These are phyloP conservation scores for Kalmanozyma brasiliensis DNA, from an alignment of 1,284 basidiomycete species.

Conservation along the genomic window DNA sequence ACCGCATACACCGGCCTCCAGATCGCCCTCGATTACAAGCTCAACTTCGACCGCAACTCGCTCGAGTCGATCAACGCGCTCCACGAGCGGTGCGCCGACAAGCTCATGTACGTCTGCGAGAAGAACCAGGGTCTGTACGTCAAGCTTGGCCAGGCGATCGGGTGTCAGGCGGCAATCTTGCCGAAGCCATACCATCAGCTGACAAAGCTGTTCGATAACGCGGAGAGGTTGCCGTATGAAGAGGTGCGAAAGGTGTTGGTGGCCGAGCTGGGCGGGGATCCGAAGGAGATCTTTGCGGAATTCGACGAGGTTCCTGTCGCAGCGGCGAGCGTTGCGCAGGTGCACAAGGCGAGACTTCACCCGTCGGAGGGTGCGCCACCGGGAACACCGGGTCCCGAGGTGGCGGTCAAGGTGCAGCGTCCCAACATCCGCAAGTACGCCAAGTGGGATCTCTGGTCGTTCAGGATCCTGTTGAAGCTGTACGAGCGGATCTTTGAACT, in stretches of 20 bases:
- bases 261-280: slow-evolving; percentile 47
- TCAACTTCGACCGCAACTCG: slow-evolving; percentile 56
- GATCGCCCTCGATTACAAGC: slow-evolving; percentile 62
- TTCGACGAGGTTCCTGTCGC: slow-evolving; percentile 56
- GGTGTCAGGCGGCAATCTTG: slow-evolving; percentile 53
- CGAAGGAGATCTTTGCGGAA: slow-evolving; percentile 49
- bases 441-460: slow-evolving; percentile 58
- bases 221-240: slow-evolving; percentile 46
- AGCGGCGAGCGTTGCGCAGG: slow-evolving; percentile 60
- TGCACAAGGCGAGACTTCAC: slow-evolving; percentile 55
- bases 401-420: slow-evolving; percentile 62
- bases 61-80: slow-evolving; percentile 54
- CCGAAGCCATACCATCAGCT: slow-evolving; percentile 61
- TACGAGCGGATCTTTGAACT: slow-evolving; percentile 61
- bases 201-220: slow-evolving; percentile 61
- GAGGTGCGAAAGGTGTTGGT: slow-evolving; percentile 52
- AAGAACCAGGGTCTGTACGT: slow-evolving; percentile 59
- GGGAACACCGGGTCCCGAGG: slow-evolving; percentile 37
- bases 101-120: slow-evolving; percentile 58
- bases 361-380: slow-evolving; percentile 11
- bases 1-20: slow-evolving; percentile 50
- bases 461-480: slow-evolving; percentile 53
- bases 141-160: slow-evolving; percentile 63
- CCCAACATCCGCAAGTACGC: slow-evolving; percentile 60
- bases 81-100: slow-evolving; percentile 56